Percentiles rank a stretch among this genome's conserved stretches.
Evolutionary conservation across 306 rosid genomes (phyloP).

Genomic region (Benincasa hispida): DNA sequence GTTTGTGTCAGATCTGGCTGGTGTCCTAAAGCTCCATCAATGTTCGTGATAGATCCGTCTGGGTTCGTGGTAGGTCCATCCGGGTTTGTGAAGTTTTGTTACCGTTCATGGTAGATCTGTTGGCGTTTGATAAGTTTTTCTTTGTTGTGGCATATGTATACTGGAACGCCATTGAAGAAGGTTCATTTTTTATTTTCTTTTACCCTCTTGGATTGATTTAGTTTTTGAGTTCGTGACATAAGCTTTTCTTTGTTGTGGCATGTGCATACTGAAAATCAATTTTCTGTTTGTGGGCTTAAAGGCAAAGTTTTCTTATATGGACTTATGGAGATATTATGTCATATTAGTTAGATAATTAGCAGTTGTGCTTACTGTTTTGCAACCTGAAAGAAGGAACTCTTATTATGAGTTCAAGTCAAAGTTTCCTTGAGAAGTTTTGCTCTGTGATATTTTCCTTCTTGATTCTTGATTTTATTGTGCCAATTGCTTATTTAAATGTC

Average conservation of each 20-base stretch:
- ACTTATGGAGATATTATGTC: neutral
- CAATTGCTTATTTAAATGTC: neutral
- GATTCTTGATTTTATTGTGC: neutral
- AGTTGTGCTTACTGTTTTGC: neutral
- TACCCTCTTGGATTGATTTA: no score
- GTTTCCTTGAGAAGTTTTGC: slow-evolving; percentile 84
- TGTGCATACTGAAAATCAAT: neutral
- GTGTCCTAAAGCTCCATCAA: no score
- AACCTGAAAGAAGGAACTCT: slow-evolving; percentile 90
- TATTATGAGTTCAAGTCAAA: slow-evolving; percentile 79
- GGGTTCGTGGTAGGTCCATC: no score
- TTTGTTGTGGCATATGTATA: no score
- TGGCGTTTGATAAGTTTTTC: no score
- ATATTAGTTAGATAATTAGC: neutral
- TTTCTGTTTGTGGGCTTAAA: neutral
- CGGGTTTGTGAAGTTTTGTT: no score
- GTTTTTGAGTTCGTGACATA: no score
- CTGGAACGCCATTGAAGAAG: no score
- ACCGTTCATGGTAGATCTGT: no score
- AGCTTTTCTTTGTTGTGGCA: neutral
- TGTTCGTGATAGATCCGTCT: no score
- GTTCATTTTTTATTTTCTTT: no score
- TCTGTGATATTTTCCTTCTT: slow-evolving; percentile 29
- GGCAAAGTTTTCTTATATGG: neutral
- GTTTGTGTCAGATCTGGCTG: no score